These are phyloP conservation scores for Scleromitrula shiraiana DNA, from an alignment of 2,329 filamentous ascomycete species.

Conservation along the genomic window DNA sequence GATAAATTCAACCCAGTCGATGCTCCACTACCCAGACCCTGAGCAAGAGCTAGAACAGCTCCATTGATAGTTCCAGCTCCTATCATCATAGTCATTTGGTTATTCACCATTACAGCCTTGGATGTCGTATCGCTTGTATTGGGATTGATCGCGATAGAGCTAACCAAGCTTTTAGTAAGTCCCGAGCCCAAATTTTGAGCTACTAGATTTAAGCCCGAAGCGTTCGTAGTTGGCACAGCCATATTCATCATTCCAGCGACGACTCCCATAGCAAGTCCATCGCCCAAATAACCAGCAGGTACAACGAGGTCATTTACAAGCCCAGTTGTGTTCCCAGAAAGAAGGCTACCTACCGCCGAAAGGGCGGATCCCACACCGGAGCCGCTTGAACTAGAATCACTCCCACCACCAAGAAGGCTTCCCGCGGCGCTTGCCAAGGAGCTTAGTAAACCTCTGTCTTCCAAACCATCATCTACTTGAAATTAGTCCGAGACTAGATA, in stretches of 20 bases:
- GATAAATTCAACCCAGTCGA: conserved; percentile 9
- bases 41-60: conserved; percentile 4
- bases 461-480: not conserved
- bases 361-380: no score
- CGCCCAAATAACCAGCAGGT: not conserved
- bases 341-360: not conserved
- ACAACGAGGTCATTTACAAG: not conserved
- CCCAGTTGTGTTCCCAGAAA: not conserved
- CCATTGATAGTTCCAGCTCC: not conserved
- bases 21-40: conserved; percentile 12
- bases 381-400: no score
- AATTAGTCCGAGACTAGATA: not conserved
- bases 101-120: not conserved
- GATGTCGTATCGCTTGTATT: not conserved
- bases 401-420: not conserved
- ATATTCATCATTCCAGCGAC: not conserved
- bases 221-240: not conserved
- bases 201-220: not conserved
- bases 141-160: not conserved
- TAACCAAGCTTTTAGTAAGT: not conserved
- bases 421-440: not conserved
- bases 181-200: not conserved
- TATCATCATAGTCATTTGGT: not conserved
- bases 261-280: not conserved
- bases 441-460: not conserved